Evolutionary conservation across 768 basidiomycete genomes (phyloP).

Genomic region (Holtermannia corniformis): DNA sequence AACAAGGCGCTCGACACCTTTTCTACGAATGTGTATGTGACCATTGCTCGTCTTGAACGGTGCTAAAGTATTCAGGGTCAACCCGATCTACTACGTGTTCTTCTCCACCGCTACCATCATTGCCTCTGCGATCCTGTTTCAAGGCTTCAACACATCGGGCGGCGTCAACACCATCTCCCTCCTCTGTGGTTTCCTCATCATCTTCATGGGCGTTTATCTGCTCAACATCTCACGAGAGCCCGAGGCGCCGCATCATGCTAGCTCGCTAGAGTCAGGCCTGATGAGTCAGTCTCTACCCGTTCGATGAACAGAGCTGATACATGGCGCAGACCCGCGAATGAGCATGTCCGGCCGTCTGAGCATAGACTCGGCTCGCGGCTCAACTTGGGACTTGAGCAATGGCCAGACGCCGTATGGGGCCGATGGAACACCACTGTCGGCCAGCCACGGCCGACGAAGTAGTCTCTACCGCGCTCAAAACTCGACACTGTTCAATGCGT

Average conservation of each 20-base stretch:
- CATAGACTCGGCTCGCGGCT: slow-evolving; percentile 47
- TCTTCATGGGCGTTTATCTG: slow-evolving; percentile 76
- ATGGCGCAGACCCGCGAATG: slow-evolving; percentile 54
- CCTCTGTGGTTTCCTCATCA: slow-evolving; percentile 78
- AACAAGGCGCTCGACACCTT: slow-evolving; percentile 97
- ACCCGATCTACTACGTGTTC: slow-evolving; percentile 95
- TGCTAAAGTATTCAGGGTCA: slow-evolving; percentile 55
- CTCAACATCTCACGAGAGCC: slow-evolving; percentile 38
- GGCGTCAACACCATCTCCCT: slow-evolving; percentile 76
- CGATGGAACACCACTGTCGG: slow-evolving; percentile 42
- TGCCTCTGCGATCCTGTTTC: slow-evolving; percentile 91
- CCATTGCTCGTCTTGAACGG: neutral
- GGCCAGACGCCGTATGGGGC: slow-evolving; percentile 18
- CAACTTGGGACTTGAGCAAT: slow-evolving; percentile 23
- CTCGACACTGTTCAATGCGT: slow-evolving; percentile 64
- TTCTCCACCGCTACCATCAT: slow-evolving; percentile 89
- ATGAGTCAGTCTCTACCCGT: slow-evolving; percentile 36
- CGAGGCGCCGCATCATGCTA: slow-evolving; percentile 34
- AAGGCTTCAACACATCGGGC: slow-evolving; percentile 86
- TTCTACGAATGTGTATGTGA: slow-evolving; percentile 87
- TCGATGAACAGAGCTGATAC: neutral
- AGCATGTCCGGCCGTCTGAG: slow-evolving; percentile 73
- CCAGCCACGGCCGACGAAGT: slow-evolving; percentile 55
- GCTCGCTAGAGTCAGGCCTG: slow-evolving; percentile 35
- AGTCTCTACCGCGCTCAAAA: slow-evolving; percentile 60